Evolutionary conservation across 2,329 filamentous ascomycete genomes (phyloP).

Genomic region (Dactylellina cionopaga): DNA sequence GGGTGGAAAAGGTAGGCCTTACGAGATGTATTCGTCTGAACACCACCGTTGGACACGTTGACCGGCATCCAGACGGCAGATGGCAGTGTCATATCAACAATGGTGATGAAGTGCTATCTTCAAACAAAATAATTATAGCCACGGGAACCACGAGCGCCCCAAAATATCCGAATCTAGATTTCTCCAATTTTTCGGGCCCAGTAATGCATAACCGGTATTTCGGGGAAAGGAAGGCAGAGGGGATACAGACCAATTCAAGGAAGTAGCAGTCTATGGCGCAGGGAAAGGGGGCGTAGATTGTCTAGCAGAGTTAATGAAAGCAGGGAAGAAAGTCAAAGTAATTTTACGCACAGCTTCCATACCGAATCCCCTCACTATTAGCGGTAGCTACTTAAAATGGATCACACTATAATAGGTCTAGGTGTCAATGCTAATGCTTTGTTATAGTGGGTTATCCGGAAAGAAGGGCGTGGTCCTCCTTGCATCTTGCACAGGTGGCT

Average conservation of each 20-base stretch:
- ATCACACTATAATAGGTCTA: too few relatives aligned
- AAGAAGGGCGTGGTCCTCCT: constrained; percentile 67
- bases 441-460: constrained; percentile 66
- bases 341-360: not conserved
- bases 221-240: constrained; percentile 58
- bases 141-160: constrained; percentile 71
- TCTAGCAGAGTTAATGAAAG: constrained; percentile 68
- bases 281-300: constrained; percentile 74
- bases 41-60: constrained; percentile 61
- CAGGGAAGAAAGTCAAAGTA: constrained; percentile 66
- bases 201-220: constrained; percentile 70
- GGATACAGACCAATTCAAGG: constrained; percentile 59
- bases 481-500: constrained; percentile 63
- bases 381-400: not conserved
- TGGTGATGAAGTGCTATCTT: constrained; percentile 53
- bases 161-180: constrained; percentile 65
- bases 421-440: not conserved
- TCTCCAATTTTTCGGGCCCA: constrained; percentile 65
- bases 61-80: constrained; percentile 58
- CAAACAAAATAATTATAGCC: constrained; percentile 69
- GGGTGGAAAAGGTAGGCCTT: constrained; percentile 67
- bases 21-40: constrained; percentile 64
- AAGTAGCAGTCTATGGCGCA: constrained; percentile 68
- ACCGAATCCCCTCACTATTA: not conserved
- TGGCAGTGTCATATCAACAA: constrained; percentile 45